Base-by-base conservation (phyloP, 2,329 filamentous ascomycete genomes). In the Colletotrichum euphorbiae region DNA sequence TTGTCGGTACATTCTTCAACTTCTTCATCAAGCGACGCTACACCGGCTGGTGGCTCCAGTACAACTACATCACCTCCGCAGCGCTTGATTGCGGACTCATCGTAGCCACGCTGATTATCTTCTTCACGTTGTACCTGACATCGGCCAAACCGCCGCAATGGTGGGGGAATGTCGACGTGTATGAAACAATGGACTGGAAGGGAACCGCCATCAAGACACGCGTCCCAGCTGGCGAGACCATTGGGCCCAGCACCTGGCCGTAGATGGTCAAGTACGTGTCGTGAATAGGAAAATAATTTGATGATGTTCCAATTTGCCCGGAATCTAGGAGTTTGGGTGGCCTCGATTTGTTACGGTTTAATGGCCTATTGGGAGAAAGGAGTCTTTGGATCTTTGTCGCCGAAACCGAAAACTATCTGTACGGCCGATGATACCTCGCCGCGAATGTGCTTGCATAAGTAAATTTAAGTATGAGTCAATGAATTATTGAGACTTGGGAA, bases 41-140 rank as follows among this genome's bases (percentile, higher is more conserved):
- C 78, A 86, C 84, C 4, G 90, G 89, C 38, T 93, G 91, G 91
- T 93, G 91, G 91, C 81, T 91, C 77, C 88, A 90, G 77, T 93
- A 92, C 80, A 93, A 93, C 80, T 93, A 93, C 76, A 84, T 93
- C 74, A 88, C 90, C 0, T 92, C 90, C 19, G 91, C 91, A 0
- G 91, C 89, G 1, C 80, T 93, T 42, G 91, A 93, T 76, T 87
- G 86, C 55, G 91, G 91, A 5, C 82, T 92, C 5, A 87, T 90
- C 12, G 76, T 93, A 19, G 86, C 85, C 38, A 90, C 90, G 0
- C 84, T 93, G 40, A 76, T 93, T 65, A 90, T 93, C 65, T 92
- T 93, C 81, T 87, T 92, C 72, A 85, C 88, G 1, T 79, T 93
- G 31, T 87, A 89, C 63, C 76, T 93, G 71, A 89, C 89, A 2